Percentiles rank a stretch among this genome's conserved stretches.
phyloP scores from a whole-genome alignment of 1,284 basidiomycete species.

The Trametes hirsuta region DNA sequence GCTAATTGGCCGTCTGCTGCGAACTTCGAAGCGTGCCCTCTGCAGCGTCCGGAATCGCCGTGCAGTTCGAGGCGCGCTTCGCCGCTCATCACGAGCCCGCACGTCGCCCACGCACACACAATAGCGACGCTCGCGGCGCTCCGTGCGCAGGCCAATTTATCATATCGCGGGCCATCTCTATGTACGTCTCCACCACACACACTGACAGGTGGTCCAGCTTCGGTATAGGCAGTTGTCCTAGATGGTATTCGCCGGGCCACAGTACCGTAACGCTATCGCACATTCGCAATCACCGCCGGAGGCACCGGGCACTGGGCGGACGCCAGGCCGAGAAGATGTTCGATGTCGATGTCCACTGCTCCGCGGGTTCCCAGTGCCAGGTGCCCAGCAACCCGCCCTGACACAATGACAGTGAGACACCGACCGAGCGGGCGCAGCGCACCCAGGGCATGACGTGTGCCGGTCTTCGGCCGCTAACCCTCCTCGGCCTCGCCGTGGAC shows the following conservation, averaged over 20 bases:
- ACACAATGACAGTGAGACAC: constrained; percentile 9
- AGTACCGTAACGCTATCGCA: too few relatives aligned
- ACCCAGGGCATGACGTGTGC: neutral
- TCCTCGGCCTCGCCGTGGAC: neutral
- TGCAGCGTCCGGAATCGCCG: too few relatives aligned
- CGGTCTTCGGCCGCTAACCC: constrained; percentile 3
- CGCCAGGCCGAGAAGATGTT: neutral
- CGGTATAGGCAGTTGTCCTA: too few relatives aligned
- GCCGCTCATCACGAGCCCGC: neutral
- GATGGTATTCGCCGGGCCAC: too few relatives aligned
- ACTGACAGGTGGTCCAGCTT: too few relatives aligned
- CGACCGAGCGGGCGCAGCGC: neutral
- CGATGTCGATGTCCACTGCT: neutral
- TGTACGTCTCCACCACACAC: neutral
- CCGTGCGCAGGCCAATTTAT: constrained; percentile 9
- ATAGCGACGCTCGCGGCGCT: constrained; percentile 1
- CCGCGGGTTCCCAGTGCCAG: constrained; percentile 11
- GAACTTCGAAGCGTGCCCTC: too few relatives aligned
- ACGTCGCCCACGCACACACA: neutral
- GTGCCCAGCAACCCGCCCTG: constrained; percentile 5
- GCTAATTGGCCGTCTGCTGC: too few relatives aligned
- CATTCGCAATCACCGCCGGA: constrained; percentile 12
- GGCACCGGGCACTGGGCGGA: neutral
- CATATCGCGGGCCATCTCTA: constrained; percentile 13
- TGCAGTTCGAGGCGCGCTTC: neutral